phyloP scores from a whole-genome alignment of 164 flowering plant species.

The Euptelea pleiosperma region DNA sequence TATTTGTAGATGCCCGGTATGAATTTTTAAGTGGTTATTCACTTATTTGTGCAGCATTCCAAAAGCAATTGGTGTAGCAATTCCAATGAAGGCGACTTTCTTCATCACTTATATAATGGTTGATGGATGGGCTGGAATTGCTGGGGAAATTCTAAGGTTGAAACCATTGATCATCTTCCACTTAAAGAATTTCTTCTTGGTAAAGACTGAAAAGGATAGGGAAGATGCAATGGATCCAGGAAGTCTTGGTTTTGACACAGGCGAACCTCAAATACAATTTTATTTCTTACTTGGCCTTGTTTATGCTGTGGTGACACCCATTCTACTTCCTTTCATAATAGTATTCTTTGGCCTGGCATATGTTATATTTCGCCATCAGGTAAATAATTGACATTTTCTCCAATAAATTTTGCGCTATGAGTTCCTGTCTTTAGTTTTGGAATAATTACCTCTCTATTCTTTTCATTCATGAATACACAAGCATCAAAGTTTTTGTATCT shows the following conservation, averaged over 20 bases:
- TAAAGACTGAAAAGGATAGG: constrained; percentile 86
- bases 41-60: constrained; percentile 56
- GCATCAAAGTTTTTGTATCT: too few species aligned
- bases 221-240: constrained; percentile 94
- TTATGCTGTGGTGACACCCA: constrained; percentile 68
- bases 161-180: constrained; percentile 74
- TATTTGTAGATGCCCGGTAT: too few species aligned
- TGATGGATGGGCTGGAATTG: constrained; percentile 95
- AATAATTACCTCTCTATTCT: too few species aligned
- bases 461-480: too few species aligned
- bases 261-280: constrained; percentile 84
- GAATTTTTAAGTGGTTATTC: too few species aligned
- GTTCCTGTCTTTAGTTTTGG: too few species aligned
- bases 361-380: constrained; percentile 90
- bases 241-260: constrained; percentile 69
- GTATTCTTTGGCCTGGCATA: constrained; percentile 73
- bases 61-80: constrained; percentile 60
- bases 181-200: constrained; percentile 73
- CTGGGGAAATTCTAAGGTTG: constrained; percentile 73
- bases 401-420: too few species aligned
- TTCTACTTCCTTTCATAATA: constrained; percentile 77
- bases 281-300: constrained; percentile 87
- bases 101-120: constrained; percentile 91
- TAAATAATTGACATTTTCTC: constrained; percentile 15
- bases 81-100: constrained; percentile 87